Conservation (phyloP, 2,329 filamentous ascomycete genomes). For the Macroventuria anomochaeta region DNA sequence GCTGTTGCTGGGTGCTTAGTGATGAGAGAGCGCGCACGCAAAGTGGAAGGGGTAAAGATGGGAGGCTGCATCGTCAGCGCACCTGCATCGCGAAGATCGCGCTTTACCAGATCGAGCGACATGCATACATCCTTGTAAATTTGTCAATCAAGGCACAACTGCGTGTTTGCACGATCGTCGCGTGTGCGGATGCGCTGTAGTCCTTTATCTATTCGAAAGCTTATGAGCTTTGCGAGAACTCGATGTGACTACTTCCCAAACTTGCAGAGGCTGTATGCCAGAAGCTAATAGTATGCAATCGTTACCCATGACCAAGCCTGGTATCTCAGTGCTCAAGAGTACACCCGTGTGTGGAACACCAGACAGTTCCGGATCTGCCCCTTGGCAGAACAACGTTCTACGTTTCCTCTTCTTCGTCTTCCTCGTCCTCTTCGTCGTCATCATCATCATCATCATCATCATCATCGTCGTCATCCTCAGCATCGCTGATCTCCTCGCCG, state of each 20-base stretch:
- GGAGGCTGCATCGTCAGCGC: neutral
- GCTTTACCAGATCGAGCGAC: neutral
- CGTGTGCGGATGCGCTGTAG: neutral
- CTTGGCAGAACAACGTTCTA: neutral
- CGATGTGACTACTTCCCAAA: no score
- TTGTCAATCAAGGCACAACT: neutral
- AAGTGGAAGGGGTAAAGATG: neutral
- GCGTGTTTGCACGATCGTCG: neutral
- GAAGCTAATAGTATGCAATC: no score
- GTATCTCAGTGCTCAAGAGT: neutral
- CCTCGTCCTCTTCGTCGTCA: constrained; percentile 34
- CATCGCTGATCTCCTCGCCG: constrained; percentile 52
- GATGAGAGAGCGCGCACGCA: neutral
- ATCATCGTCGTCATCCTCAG: constrained; percentile 49
- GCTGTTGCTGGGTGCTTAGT: no score
- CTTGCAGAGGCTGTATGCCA: no score
- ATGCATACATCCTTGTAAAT: neutral
- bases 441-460: constrained; percentile 37
- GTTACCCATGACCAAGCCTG: neutral
- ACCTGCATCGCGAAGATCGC: neutral
- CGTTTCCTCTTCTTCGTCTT: constrained; percentile 22
- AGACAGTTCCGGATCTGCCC: neutral
- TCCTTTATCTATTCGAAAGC: no score
- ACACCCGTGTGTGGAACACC: neutral
- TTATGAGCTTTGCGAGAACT: no score